These are phyloP conservation scores for Hypoxylon sp. DNA, from an alignment of 2,329 filamentous ascomycete species.

Conservation along the genomic window DNA sequence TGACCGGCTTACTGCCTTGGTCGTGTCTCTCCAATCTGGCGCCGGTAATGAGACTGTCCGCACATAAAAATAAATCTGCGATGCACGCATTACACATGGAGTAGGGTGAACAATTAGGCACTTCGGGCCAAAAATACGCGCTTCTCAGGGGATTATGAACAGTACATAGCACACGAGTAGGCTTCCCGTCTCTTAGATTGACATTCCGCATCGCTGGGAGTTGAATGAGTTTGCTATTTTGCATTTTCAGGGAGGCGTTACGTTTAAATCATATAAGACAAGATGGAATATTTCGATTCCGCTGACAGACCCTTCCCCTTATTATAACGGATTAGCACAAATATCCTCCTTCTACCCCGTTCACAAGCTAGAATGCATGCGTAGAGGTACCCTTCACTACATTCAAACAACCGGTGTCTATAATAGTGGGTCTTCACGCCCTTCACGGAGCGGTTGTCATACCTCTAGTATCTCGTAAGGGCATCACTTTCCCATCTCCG, in stretches of 20 bases:
- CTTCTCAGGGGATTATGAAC: background rate
- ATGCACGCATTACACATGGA: background rate
- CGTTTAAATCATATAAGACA: background rate
- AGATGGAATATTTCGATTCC: background rate
- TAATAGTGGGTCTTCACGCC: slow-evolving; percentile 31
- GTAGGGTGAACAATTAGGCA: background rate
- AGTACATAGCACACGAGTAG: background rate
- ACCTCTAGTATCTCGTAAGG: slow-evolving; percentile 1
- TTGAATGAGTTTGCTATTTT: slow-evolving; percentile 1
- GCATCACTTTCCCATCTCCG: slow-evolving; percentile 18
- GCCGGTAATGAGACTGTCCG: slow-evolving; percentile 41
- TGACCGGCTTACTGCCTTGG: slow-evolving; percentile 66
- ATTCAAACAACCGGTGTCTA: background rate
- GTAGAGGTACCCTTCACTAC: no score
- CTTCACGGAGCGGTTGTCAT: slow-evolving; percentile 11
- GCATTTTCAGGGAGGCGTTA: background rate
- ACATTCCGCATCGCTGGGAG: background rate
- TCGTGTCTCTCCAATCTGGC: slow-evolving; percentile 62
- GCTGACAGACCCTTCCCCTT: background rate
- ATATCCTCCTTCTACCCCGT: background rate
- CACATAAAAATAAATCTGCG: slow-evolving; percentile 29
- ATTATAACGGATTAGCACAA: background rate
- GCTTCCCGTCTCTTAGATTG: background rate
- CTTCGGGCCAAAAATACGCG: background rate
- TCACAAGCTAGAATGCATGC: no score